Conservation (phyloP, 1,284 basidiomycete genomes). For the Gymnopus androsaceus region DNA sequence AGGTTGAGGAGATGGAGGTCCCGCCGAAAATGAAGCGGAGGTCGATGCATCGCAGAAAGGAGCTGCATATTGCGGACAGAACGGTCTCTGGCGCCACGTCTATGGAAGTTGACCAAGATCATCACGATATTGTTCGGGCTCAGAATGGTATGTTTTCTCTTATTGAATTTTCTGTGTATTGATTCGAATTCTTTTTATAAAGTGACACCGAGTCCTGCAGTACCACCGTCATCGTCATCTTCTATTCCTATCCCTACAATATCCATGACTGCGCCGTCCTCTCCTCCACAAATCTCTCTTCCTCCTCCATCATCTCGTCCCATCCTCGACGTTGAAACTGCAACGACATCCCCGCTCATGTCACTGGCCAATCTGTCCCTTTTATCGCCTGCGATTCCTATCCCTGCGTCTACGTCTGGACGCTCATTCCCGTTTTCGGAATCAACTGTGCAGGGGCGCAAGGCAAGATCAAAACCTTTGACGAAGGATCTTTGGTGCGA, state of each 20-base stretch:
- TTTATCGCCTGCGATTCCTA: constrained; percentile 29
- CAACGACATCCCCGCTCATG: constrained; percentile 30
- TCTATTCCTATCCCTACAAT: too few species aligned
- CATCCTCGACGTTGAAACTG: not conserved
- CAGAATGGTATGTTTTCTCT: too few species aligned
- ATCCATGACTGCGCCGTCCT: too few species aligned
- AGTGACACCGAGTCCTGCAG: too few species aligned
- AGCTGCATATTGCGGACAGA: constrained; percentile 28
- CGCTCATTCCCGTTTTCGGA: not conserved
- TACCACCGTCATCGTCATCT: too few species aligned
- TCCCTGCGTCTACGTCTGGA: not conserved
- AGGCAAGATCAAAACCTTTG: too few species aligned
- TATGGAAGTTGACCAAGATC: constrained; percentile 12
- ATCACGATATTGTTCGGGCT: too few species aligned
- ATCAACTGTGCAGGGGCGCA: too few species aligned
- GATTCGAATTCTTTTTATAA: too few species aligned
- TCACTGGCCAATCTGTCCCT: constrained; percentile 38
- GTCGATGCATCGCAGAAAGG: not conserved
- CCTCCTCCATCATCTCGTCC: not conserved
- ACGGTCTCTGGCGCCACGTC: too few species aligned
- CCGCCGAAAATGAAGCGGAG: constrained; percentile 13
- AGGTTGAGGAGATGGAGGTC: constrained; percentile 2
- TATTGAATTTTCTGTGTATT: too few species aligned
- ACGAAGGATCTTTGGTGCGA: too few species aligned
- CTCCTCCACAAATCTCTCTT: not conserved